Percentiles rank a stretch among this genome's conserved stretches.
These are phyloP conservation scores for Podospora appendiculata DNA, from an alignment of 495 filamentous ascomycete species.

Conservation along the genomic window DNA sequence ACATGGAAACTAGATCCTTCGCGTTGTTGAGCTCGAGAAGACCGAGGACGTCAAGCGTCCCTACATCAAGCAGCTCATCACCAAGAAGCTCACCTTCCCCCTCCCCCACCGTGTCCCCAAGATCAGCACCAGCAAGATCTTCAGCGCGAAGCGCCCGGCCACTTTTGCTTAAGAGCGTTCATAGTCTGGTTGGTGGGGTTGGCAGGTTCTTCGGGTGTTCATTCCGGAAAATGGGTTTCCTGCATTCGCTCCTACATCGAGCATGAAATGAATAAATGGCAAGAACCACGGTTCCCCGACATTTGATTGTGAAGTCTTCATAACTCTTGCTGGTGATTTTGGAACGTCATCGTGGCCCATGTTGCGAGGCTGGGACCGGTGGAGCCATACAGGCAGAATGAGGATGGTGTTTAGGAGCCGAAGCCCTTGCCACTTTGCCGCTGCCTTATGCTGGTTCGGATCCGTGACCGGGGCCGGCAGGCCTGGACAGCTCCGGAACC, in stretches of 20 bases:
- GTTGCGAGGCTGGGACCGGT: background rate
- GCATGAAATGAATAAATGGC: constrained; percentile 33
- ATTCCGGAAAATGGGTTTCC: constrained; percentile 44
- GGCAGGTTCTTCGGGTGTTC: constrained; percentile 47
- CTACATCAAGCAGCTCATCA: constrained; percentile 96
- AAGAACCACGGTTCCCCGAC: constrained; percentile 5
- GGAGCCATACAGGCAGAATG: background rate
- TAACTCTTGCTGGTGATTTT: background rate
- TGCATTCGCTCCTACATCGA: constrained; percentile 39
- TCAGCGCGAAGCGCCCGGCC: constrained; percentile 80
- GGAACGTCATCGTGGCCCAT: background rate
- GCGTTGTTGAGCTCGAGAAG: constrained; percentile 95
- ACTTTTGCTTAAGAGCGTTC: constrained; percentile 61
- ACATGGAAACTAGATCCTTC: constrained; percentile 67
- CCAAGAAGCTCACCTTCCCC: constrained; percentile 94
- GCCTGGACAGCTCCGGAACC: too few species aligned
- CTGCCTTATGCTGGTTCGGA: too few species aligned
- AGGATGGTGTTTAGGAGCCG: too few species aligned
- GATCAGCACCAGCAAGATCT: constrained; percentile 75
- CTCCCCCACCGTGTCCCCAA: constrained; percentile 90
- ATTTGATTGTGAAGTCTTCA: background rate
- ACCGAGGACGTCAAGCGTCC: constrained; percentile 86
- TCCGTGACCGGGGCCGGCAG: too few species aligned
- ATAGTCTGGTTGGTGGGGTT: constrained; percentile 32
- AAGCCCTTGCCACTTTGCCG: too few species aligned